phyloP scores from a whole-genome alignment of 2,329 filamentous ascomycete genomes.

The Epichloe glyceriae region DNA sequence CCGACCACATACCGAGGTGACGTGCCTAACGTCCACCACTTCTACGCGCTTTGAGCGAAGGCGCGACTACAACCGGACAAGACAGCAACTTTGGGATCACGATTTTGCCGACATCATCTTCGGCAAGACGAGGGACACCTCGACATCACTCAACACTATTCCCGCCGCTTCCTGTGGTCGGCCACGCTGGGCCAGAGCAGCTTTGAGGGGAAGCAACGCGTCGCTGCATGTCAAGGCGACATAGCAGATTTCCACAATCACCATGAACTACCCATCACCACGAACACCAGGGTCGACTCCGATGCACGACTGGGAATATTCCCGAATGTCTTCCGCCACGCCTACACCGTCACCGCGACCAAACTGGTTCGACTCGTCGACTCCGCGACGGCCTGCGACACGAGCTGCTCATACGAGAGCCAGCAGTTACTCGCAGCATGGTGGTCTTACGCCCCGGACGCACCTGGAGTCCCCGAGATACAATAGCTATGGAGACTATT shows the following conservation, averaged over 20 bases:
- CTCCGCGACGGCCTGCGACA: constrained; percentile 41
- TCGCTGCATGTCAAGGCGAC: constrained; percentile 18
- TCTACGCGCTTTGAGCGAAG: constrained; percentile 12
- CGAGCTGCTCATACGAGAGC: constrained; percentile 29
- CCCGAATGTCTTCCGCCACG: constrained; percentile 39
- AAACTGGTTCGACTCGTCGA: constrained; percentile 33
- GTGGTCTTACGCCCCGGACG: constrained; percentile 28
- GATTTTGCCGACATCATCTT: neutral
- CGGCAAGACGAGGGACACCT: neutral
- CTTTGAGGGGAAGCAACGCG: neutral
- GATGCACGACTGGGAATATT: constrained; percentile 38
- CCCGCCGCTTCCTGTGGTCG: constrained; percentile 6
- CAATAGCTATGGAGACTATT: constrained; percentile 50
- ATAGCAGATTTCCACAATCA: constrained; percentile 23
- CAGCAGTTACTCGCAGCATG: constrained; percentile 25
- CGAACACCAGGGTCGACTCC: constrained; percentile 33
- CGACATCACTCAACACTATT: neutral
- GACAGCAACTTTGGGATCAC: neutral
- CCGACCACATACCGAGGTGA: constrained; percentile 52
- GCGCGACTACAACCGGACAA: neutral
- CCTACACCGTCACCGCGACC: constrained; percentile 44
- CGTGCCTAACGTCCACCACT: constrained; percentile 34
- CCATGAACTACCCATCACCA: constrained; percentile 27
- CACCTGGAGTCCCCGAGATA: constrained; percentile 46
- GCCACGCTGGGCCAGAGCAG: constrained; percentile 5